These are phyloP conservation scores for Powellomyces hirtus DNA, from an alignment of 192 early-diverging fungal species.

Conservation along the genomic window DNA sequence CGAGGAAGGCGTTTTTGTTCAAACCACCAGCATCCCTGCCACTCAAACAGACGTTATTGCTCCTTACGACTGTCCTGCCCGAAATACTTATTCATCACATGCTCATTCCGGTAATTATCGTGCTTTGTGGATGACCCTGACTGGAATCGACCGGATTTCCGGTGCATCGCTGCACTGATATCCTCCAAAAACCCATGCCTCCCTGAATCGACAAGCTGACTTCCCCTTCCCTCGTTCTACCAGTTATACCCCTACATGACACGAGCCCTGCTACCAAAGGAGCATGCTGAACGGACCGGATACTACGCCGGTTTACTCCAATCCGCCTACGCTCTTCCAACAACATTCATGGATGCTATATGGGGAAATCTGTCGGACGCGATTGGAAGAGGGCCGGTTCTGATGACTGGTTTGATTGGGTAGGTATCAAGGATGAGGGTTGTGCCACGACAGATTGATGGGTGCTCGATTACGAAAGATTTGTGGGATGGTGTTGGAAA, in stretches of 20 bases:
- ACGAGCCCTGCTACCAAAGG: slow-evolving; percentile 22
- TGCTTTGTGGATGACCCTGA: background rate
- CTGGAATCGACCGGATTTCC: background rate
- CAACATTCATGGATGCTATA: slow-evolving; percentile 36
- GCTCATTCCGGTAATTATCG: slow-evolving; percentile 26
- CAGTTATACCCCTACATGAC: slow-evolving; percentile 46
- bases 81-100: slow-evolving; percentile 39
- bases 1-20: background rate
- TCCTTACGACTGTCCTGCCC: slow-evolving; percentile 18
- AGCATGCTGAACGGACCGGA: slow-evolving; percentile 13
- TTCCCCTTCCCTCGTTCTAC: background rate
- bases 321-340: slow-evolving; percentile 40
- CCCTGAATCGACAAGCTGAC: background rate
- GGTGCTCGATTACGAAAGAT: too few species aligned
- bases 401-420: slow-evolving; percentile 31
- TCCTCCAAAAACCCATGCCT: too few species aligned
- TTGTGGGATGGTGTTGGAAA: too few species aligned
- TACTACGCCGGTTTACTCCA: slow-evolving; percentile 39
- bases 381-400: slow-evolving; percentile 38
- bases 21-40: background rate
- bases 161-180: too few species aligned
- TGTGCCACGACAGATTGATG: background rate
- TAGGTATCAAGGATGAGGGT: background rate
- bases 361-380: slow-evolving; percentile 39
- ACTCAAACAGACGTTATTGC: slow-evolving; percentile 8